Conservation (phyloP, 768 basidiomycete species). For the Rhodotorula taiwanensis region DNA sequence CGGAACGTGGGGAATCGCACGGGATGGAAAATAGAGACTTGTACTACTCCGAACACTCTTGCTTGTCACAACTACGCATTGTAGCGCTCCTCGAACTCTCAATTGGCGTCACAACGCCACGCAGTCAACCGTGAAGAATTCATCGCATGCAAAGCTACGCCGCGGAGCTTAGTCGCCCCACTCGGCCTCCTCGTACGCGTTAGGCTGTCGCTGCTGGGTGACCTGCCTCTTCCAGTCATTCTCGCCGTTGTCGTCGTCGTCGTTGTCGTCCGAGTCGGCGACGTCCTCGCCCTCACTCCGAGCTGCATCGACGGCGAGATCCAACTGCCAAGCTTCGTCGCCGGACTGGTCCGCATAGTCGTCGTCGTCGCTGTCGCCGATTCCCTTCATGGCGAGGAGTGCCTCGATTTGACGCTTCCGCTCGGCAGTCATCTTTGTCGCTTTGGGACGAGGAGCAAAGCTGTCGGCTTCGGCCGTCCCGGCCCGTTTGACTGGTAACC, state of each 20-base stretch:
- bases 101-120: too few species aligned
- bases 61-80: too few species aligned
- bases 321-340: background rate
- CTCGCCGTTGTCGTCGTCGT: background rate
- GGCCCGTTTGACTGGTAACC: background rate
- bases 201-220: too few species aligned
- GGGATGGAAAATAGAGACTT: too few species aligned
- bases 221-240: slow-evolving; percentile 1
- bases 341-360: background rate
- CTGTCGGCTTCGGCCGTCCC: background rate
- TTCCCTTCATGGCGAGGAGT: background rate
- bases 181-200: too few species aligned
- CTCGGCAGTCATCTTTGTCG: slow-evolving; percentile 11
- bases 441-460: background rate
- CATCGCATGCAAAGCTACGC: too few species aligned
- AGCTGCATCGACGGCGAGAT: slow-evolving; percentile 6
- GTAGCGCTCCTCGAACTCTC: too few species aligned
- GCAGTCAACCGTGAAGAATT: too few species aligned
- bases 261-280: background rate
- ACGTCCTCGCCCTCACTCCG: slow-evolving; percentile 9
- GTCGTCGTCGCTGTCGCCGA: slow-evolving; percentile 9
- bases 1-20: slow-evolving; percentile 13
- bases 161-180: too few species aligned
- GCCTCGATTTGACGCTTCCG: slow-evolving; percentile 5
- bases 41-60: too few species aligned